These are phyloP conservation scores for Arthrobotrys sphaeroides DNA, from an alignment of 2,329 filamentous ascomycete genomes.

Conservation along the genomic window DNA sequence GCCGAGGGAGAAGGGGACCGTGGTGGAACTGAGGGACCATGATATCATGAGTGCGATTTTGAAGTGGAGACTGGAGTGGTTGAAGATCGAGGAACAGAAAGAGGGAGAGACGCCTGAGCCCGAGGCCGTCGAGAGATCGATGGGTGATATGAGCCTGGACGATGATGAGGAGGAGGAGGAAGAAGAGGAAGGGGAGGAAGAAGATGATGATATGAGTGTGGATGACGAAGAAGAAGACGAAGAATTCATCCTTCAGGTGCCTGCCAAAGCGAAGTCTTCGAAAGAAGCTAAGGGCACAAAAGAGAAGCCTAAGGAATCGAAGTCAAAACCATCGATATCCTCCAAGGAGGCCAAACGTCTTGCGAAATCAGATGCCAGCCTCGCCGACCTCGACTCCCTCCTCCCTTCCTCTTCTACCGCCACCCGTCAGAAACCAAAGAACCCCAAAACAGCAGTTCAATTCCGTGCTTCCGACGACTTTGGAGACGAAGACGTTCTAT, in stretches of 20 bases:
- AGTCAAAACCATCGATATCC: slow-evolving; percentile 62
- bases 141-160: slow-evolving; percentile 60
- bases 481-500: slow-evolving; percentile 84
- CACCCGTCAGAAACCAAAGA: slow-evolving; percentile 56
- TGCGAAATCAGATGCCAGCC: slow-evolving; percentile 37
- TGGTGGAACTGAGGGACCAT: slow-evolving; percentile 83
- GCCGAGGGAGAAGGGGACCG: slow-evolving; percentile 34
- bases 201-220: slow-evolving; percentile 58
- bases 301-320: slow-evolving; percentile 67
- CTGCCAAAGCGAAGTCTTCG: slow-evolving; percentile 26
- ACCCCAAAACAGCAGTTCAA: slow-evolving; percentile 36
- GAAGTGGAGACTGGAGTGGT: slow-evolving; percentile 82
- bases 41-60: slow-evolving; percentile 87
- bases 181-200: slow-evolving; percentile 57
- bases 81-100: slow-evolving; percentile 74
- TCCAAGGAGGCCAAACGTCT: slow-evolving; percentile 57
- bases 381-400: slow-evolving; percentile 39
- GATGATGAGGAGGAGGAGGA: slow-evolving; percentile 61
- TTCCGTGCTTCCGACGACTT: slow-evolving; percentile 79
- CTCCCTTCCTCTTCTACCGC: slow-evolving; percentile 18
- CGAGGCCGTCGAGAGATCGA: slow-evolving; percentile 49
- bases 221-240: slow-evolving; percentile 59
- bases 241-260: neutral
- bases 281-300: slow-evolving; percentile 61
- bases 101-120: slow-evolving; percentile 60